Conservation (phyloP, 805 yeast genomes). For the Ogataea corticis region DNA sequence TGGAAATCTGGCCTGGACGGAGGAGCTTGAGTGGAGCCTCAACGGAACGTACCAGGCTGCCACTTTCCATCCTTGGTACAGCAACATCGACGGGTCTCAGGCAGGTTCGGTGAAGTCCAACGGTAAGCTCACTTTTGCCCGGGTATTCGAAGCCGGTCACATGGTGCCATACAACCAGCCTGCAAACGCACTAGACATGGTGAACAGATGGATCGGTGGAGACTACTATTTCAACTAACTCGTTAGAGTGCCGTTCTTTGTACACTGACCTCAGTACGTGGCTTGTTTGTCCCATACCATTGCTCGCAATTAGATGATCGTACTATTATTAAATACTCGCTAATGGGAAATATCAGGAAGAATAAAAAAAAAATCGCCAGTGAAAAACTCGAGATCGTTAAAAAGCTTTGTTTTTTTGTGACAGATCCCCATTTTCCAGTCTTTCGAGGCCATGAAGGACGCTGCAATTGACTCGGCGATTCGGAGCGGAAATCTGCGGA, state of each 20-base stretch:
- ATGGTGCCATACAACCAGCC: conserved; percentile 96
- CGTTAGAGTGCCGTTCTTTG: too few relatives aligned
- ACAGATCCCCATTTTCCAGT: too few relatives aligned
- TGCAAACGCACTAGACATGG: conserved; percentile 70
- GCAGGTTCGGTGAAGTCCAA: conserved; percentile 45
- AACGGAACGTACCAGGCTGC: conserved; percentile 21
- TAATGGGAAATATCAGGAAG: not conserved
- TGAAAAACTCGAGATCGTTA: not conserved
- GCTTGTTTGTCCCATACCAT: too few relatives aligned
- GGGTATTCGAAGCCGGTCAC: conserved; percentile 90
- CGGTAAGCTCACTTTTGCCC: conserved; percentile 73
- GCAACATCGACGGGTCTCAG: conserved; percentile 26
- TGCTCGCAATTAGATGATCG: not conserved
- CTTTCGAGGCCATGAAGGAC: conserved; percentile 18
- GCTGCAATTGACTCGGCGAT: conserved; percentile 25
- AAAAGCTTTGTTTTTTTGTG: too few relatives aligned
- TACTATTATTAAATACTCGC: not conserved
- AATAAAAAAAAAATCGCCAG: not conserved
- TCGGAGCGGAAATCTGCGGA: conserved; percentile 48
- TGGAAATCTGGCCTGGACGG: conserved; percentile 87
- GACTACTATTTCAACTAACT: conserved; percentile 34
- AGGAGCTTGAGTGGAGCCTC: conserved; percentile 52
- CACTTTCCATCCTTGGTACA: conserved; percentile 26
- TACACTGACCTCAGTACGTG: too few relatives aligned
- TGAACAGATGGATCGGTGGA: conserved; percentile 82